Evolutionary conservation across 805 yeast genomes (phyloP).

Genomic region (Hanseniaspora lachancei): DNA sequence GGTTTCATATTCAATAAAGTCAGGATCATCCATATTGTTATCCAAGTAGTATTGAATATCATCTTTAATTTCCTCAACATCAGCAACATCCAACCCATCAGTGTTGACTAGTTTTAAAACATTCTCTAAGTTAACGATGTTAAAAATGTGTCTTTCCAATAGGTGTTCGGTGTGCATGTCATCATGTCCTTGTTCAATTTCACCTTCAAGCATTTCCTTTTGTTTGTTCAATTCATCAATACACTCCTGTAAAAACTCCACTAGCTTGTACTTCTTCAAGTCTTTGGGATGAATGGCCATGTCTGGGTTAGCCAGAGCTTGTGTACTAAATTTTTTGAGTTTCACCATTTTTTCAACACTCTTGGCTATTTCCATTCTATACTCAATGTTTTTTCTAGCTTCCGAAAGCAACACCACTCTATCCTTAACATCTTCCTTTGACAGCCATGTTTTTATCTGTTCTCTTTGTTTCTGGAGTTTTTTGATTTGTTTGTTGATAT

Average conservation of each 20-base stretch:
- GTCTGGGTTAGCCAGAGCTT: slow-evolving; percentile 66
- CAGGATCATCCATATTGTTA: slow-evolving; percentile 71
- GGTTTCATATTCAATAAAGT: slow-evolving; percentile 86
- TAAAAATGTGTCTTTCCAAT: slow-evolving; percentile 60
- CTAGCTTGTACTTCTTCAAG: slow-evolving; percentile 61
- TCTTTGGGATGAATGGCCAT: slow-evolving; percentile 61
- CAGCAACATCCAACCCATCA: slow-evolving; percentile 65
- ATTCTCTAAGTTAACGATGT: slow-evolving; percentile 62
- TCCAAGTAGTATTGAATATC: slow-evolving; percentile 90
- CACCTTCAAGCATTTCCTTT: slow-evolving; percentile 62
- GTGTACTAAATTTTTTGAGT: slow-evolving; percentile 86
- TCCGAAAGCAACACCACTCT: slow-evolving; percentile 64
- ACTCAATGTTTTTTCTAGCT: slow-evolving; percentile 53
- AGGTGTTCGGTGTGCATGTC: slow-evolving; percentile 13
- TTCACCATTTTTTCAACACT: slow-evolving; percentile 87
- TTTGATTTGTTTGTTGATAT: slow-evolving; percentile 86
- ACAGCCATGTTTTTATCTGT: slow-evolving; percentile 88
- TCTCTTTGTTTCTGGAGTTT: slow-evolving; percentile 87
- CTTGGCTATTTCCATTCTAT: slow-evolving; percentile 90
- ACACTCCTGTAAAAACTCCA: slow-evolving; percentile 53
- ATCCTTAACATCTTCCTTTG: slow-evolving; percentile 83
- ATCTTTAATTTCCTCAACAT: slow-evolving; percentile 63
- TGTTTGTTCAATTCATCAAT: slow-evolving; percentile 75
- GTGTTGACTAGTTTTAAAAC: slow-evolving; percentile 66
- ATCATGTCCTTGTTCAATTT: slow-evolving; percentile 46